Base-by-base conservation (phyloP, 2,329 filamentous ascomycete genomes). In the Cladosporium sphaerospermum region DNA sequence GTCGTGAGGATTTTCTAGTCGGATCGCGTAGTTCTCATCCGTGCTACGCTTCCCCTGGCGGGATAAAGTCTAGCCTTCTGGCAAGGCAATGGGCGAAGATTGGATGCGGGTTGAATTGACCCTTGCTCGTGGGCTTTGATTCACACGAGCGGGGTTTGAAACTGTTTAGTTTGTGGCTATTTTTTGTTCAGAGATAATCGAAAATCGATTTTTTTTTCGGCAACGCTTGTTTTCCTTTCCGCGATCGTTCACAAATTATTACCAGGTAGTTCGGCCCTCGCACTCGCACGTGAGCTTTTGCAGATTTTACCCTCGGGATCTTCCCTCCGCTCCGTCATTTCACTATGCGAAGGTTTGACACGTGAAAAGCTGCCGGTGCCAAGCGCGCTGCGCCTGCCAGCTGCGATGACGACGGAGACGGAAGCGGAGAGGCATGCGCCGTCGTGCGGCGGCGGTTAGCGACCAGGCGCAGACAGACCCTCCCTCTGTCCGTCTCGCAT, bases 101-200 rank as follows among this genome's bases (percentile, higher is more conserved):
- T 23, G 19, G 36, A 14, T 46, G 50, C 28, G 45, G 28, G 36
- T 51, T 44, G 47, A 40, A 43, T 31, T 4, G 16, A 5, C 19
- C 36, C 36, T 32, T 39, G 47, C 40, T 44, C 39, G 32, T 41
- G 36, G 31, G 10, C 6, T 11, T n/a, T 11, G 13, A 11, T 32
- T n/a, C 43, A n/a, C 47, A 51, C 37, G 39, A 31, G 47, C 39
- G 40, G 47, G 47, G 40, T 51, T 40, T 40, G 40, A 51, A 43
- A 18, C 16, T 51, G 47, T 44, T 51, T 51, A 43, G 39, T 44
- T 13, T 34, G 9, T 18, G 16, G 16, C 9, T 34, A n/a, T 37
- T 42, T 28, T 51, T 51, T 44, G 47, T 44, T 28, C 47, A 51
- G 47, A 51, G 43, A 39, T 51, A 51, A 51, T 51, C 47, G 47